Base-by-base conservation (phyloP, 2,329 filamentous ascomycete genomes). In the Chaetomium strumarium region DNA sequence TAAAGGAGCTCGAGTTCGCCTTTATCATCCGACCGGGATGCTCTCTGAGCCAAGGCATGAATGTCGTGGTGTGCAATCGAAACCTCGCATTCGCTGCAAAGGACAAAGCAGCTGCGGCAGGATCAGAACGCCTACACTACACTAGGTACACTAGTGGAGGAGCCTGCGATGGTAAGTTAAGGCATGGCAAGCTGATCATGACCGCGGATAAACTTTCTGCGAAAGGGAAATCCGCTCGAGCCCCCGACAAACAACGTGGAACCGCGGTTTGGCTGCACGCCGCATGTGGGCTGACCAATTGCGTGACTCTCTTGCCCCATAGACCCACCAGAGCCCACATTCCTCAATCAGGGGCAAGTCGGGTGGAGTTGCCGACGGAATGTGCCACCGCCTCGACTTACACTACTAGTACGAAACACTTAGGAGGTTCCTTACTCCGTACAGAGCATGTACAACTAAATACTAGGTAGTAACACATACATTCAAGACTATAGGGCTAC, bases 311-410 rank as follows among this genome's bases (percentile, higher is more conserved):
- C 17, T 47, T 34, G 49, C 55, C 50, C 51, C 16, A 34, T 34
- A 37, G 48, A 3, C 33, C 55, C 42, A 42, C 47, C 30, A 10
- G 16, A 20, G n/a, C 42, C 50, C 46, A 13, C 51, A 42, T 24
- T 33, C 24, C 34, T 43, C 51, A 31, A 38, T 62, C 61, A 63
- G 61, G 61, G 61, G 61, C 60, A 63, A 63, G 59, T 24, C 24
- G 24, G 7, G 4, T 4, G 24, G n/a, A n/a, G n/a, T n/a, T n/a
- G 24, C 34, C 10, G 24, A n/a, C 39, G 30, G 46, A 38, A 52
- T 52, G 40, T 39, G 9, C 19, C 13, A 44, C 48, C 53, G n/a
- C 47, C 49, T 56, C 39, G 34, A 34, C 19, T 4, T 24, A 4
- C 24, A 24, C n/a, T n/a, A n/a, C n/a, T n/a, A n/a, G n/a, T n/a